phyloP scores from a whole-genome alignment of 148 eudicot genomes.

The Silene latifolia region DNA sequence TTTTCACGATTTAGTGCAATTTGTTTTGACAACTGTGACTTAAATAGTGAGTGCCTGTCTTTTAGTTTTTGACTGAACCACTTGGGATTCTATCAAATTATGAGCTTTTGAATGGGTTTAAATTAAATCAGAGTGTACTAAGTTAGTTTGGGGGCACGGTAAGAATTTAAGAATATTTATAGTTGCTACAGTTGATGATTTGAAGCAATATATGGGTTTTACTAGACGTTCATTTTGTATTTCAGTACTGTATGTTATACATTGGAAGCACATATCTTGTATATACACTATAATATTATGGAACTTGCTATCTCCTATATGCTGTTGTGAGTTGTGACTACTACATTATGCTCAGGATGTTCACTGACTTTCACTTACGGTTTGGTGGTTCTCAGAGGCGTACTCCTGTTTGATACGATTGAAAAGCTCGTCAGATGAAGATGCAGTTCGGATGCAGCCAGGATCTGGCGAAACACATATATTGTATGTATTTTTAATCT shows the following conservation, averaged over 20 bases:
- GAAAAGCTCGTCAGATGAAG: constrained; percentile 48
- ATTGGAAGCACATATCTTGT: not conserved
- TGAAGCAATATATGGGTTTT: not conserved
- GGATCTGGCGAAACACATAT: constrained; percentile 48
- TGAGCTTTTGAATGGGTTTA: not conserved
- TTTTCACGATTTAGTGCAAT: not conserved
- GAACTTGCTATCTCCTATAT: not conserved
- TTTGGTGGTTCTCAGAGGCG: constrained; percentile 33
- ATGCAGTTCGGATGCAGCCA: constrained; percentile 47
- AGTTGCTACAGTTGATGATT: not conserved
- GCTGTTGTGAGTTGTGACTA: not conserved
- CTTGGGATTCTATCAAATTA: not conserved
- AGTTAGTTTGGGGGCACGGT: not conserved
- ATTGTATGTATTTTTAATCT: constrained; percentile 33
- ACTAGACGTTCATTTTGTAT: not conserved
- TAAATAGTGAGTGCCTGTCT: not conserved
- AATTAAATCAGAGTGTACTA: not conserved
- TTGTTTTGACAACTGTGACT: not conserved
- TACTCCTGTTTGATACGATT: constrained; percentile 40
- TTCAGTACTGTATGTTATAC: not conserved
- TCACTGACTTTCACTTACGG: not conserved
- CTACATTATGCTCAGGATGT: not conserved
- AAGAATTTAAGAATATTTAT: not conserved
- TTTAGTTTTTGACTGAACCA: not conserved
- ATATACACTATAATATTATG: not conserved